Conservation (phyloP, 768 basidiomycete species). For the Calocera viscosa region DNA sequence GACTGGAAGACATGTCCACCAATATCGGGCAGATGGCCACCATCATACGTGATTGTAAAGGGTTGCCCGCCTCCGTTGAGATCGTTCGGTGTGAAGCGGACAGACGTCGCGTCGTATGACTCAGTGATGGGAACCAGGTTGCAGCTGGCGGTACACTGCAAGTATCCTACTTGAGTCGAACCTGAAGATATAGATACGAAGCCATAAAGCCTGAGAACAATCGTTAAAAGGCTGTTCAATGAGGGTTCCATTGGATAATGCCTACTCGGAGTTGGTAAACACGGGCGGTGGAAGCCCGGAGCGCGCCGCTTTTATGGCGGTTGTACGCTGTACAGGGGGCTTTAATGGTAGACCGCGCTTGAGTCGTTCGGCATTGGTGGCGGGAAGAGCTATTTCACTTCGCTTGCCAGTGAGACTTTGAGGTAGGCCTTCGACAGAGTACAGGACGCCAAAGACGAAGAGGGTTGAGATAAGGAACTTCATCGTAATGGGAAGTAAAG, state of each 20-base stretch:
- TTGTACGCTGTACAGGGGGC: neutral
- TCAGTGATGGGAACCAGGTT: neutral
- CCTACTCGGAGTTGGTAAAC: neutral
- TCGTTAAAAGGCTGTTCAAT: neutral
- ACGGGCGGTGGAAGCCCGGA: neutral
- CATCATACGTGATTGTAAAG: neutral
- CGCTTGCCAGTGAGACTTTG: neutral
- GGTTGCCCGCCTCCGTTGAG: neutral
- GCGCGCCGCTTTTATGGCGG: neutral
- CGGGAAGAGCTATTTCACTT: neutral
- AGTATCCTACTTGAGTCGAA: neutral
- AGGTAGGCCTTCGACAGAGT: neutral
- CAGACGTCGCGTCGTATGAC: neutral
- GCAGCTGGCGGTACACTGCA: neutral
- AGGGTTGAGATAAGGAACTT: neutral
- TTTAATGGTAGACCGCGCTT: neutral
- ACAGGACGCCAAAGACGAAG: neutral
- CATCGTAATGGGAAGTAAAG: neutral
- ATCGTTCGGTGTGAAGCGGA: neutral
- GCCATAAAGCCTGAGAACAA: neutral
- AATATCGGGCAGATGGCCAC: neutral
- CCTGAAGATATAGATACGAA: neutral
- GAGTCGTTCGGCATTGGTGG: neutral
- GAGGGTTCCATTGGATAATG: neutral
- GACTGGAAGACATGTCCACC: neutral